Base-by-base conservation (phyloP, 352 stramenopile species). In the Phytophthora pseudosyringae region DNA sequence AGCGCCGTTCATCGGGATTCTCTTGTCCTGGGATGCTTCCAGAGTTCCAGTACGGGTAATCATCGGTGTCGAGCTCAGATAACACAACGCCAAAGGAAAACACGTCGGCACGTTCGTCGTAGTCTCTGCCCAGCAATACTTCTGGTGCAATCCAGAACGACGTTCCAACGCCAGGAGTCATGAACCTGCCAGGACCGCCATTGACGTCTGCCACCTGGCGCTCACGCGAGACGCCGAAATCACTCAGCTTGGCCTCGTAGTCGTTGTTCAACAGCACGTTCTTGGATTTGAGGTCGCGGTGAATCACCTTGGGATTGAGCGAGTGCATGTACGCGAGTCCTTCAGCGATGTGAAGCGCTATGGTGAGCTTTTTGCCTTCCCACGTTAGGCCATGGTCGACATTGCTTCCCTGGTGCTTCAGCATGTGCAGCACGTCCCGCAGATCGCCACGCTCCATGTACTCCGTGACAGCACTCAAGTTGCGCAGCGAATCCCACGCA, bases 241-340 rank as follows among this genome's bases (percentile, higher is more conserved):
- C 85, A 36, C 79, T 93, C 15, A 93, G 68, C 28, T 93, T 93
- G 13, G 83, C 83, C 10, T 89, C 69, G 59, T 84, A 74, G 8
- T 81, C 67, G 9, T 57, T 52, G 54, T 85, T 78, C 13, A 94
- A 62, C 36, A 94, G 57, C 46, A 94, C 78, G 45, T 94, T 94
- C 67, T 87, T 91, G 21, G 75, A 79, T 64, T 94, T 94, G 51
- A 94, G 74, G 38, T 94, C 86, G 29, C 86, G 82, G 39, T 94
- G 86, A 63, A 94, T 91, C 8, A 91, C 67, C 44, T 81, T 86
- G 9, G 83, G 83, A 26, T 68, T 74, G 15, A 80, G 60, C 38
- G 84, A 89, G 62, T 93, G 85, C 68, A 93, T 67, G 59, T 90
- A 93, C 33, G 63, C 67, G 28, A 92, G 75, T 25, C 67, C 85